phyloP scores from a whole-genome alignment of 805 yeast species.

The Maudiozyma turicensis region DNA sequence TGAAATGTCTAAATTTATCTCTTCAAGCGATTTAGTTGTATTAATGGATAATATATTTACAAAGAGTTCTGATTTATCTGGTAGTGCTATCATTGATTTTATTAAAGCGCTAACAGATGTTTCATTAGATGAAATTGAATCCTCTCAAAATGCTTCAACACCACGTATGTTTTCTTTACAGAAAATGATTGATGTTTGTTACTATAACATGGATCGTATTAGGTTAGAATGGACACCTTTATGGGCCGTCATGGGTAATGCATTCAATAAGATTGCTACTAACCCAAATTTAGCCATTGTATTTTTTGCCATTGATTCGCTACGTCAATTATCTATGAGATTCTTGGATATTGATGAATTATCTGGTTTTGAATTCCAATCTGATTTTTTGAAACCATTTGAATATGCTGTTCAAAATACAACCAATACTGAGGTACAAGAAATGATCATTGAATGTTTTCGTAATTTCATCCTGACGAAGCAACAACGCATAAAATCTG shows the following conservation, averaged over 20 bases:
- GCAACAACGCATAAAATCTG: conserved; percentile 69
- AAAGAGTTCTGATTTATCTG: conserved; percentile 67
- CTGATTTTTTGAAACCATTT: conserved; percentile 87
- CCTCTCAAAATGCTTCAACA: conserved; percentile 68
- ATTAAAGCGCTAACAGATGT: conserved; percentile 81
- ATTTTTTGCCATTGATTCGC: conserved; percentile 85
- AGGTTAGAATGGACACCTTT: conserved; percentile 93
- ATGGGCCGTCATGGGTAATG: conserved; percentile 89
- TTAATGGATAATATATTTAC: conserved; percentile 82
- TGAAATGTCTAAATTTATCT: conserved; percentile 46
- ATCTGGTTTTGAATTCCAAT: conserved; percentile 91
- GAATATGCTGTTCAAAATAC: conserved; percentile 67
- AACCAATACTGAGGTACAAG: conserved; percentile 60
- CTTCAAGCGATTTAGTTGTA: conserved; percentile 62
- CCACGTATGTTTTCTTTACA: conserved; percentile 91
- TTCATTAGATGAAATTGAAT: conserved; percentile 82
- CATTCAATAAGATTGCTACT: conserved; percentile 78
- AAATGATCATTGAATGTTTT: conserved; percentile 83
- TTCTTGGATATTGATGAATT: conserved; percentile 90
- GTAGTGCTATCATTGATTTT: conserved; percentile 78
- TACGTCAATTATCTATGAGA: conserved; percentile 85
- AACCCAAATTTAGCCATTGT: conserved; percentile 67
- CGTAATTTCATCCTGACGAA: conserved; percentile 75
- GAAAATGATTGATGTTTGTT: conserved; percentile 94
- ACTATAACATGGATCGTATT: conserved; percentile 93